These are phyloP conservation scores for Sarocladium oryzae DNA, from an alignment of 2,329 filamentous ascomycete genomes.

Conservation along the genomic window DNA sequence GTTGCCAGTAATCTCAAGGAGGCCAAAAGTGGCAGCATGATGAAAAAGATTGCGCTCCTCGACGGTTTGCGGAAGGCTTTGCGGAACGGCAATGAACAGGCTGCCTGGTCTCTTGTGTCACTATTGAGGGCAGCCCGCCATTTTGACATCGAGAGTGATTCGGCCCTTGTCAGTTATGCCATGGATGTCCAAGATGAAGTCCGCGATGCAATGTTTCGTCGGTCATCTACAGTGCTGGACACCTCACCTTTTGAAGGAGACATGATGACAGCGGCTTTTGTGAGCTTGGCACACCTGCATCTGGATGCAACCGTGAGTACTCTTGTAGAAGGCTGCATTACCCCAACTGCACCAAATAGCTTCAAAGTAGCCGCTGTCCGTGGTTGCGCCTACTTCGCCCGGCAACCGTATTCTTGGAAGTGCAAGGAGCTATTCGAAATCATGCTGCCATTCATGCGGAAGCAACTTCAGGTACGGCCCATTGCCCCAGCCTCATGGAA, in stretches of 20 bases:
- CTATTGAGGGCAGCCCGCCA: slow-evolving; percentile 58
- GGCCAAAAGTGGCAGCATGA: slow-evolving; percentile 53
- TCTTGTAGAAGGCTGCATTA: slow-evolving; percentile 50
- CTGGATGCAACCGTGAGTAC: slow-evolving; percentile 51
- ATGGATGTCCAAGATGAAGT: slow-evolving; percentile 66
- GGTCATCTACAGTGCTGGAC: slow-evolving; percentile 39
- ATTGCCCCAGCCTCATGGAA: not conserved
- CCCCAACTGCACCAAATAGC: slow-evolving; percentile 46
- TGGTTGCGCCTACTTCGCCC: slow-evolving; percentile 56
- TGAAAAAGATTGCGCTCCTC: slow-evolving; percentile 60
- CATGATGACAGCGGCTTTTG: slow-evolving; percentile 60
- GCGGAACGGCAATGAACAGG: slow-evolving; percentile 58
- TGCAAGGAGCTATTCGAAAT: slow-evolving; percentile 51
- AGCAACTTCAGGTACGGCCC: slow-evolving; percentile 46
- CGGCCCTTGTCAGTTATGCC: slow-evolving; percentile 58
- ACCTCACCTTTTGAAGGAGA: slow-evolving; percentile 52
- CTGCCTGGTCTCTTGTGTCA: slow-evolving; percentile 58
- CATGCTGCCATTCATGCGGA: slow-evolving; percentile 49
- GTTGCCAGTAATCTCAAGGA: slow-evolving; percentile 62
- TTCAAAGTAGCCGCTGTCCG: slow-evolving; percentile 60
- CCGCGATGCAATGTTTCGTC: slow-evolving; percentile 57
- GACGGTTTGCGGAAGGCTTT: slow-evolving; percentile 57
- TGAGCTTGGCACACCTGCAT: slow-evolving; percentile 56
- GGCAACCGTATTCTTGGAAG: slow-evolving; percentile 38
- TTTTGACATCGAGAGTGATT: slow-evolving; percentile 57